These are phyloP conservation scores for Ophiostoma ips DNA, from an alignment of 2,329 filamentous ascomycete genomes.

Conservation along the genomic window DNA sequence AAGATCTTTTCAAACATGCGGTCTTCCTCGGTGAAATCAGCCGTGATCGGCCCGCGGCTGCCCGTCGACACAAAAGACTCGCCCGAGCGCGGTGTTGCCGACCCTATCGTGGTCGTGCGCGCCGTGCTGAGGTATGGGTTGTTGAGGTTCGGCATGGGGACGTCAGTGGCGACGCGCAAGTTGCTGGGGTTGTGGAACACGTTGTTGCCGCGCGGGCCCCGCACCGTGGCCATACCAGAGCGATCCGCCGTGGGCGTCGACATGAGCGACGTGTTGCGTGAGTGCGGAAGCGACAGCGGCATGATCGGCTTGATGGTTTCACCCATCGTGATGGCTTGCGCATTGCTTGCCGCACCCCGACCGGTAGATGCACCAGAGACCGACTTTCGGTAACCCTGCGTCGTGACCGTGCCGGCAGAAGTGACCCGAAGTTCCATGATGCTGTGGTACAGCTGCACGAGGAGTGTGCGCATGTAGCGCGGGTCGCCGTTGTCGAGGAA, in stretches of 20 bases:
- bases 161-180: slow-evolving; percentile 43
- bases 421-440: slow-evolving; percentile 52
- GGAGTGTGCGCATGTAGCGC: slow-evolving; percentile 50
- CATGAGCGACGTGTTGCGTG: slow-evolving; percentile 7
- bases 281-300: slow-evolving; percentile 29
- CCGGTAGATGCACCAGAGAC: background rate
- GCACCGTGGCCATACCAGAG: slow-evolving; percentile 22
- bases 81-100: slow-evolving; percentile 64
- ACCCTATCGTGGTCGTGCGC: slow-evolving; percentile 38
- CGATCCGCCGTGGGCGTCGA: slow-evolving; percentile 39
- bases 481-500: slow-evolving; percentile 53
- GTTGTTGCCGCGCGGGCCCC: slow-evolving; percentile 25
- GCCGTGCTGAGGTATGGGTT: slow-evolving; percentile 31
- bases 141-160: slow-evolving; percentile 23
- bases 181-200: slow-evolving; percentile 35
- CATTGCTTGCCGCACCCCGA: background rate
- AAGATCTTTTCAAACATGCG: slow-evolving; percentile 72
- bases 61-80: slow-evolving; percentile 59
- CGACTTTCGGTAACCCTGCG: slow-evolving; percentile 16
- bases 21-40: slow-evolving; percentile 63
- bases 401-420: slow-evolving; percentile 16
- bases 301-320: slow-evolving; percentile 28
- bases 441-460: slow-evolving; percentile 52
- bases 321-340: slow-evolving; percentile 14
- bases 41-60: slow-evolving; percentile 34